Evolutionary conservation across 257 asterid genomes (phyloP).

Genomic region (Solanum etuberosum): DNA sequence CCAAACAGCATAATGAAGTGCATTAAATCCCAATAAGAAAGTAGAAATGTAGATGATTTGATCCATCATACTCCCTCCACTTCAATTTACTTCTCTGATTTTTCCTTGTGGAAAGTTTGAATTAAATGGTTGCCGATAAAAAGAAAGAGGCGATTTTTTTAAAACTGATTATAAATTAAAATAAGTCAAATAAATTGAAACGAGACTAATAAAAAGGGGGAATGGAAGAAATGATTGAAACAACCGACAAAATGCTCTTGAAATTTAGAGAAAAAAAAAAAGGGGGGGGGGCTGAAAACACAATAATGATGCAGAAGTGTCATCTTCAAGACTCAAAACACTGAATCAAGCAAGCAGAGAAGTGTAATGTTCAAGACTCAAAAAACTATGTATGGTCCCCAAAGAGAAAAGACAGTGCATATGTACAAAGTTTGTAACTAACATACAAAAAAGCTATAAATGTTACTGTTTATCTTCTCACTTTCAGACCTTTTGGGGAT

Average conservation of each 20-base stretch:
- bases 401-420: background rate
- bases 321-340: background rate
- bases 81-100: background rate
- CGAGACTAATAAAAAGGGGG: background rate
- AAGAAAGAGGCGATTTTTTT: background rate
- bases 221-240: background rate
- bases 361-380: background rate
- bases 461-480: background rate
- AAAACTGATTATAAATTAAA: background rate
- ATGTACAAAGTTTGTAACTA: background rate
- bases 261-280: background rate
- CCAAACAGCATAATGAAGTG: background rate
- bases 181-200: background rate
- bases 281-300: too few relatives aligned
- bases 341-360: background rate
- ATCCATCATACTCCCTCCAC: background rate
- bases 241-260: background rate
- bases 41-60: background rate
- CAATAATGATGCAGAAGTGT: background rate
- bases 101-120: background rate
- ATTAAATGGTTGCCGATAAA: background rate
- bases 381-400: slow-evolving; percentile 1
- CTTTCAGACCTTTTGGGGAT: background rate
- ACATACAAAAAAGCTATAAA: background rate
- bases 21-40: background rate